Base-by-base conservation (phyloP, 331 rosid species). In the Rhamnella rubrinervis region DNA sequence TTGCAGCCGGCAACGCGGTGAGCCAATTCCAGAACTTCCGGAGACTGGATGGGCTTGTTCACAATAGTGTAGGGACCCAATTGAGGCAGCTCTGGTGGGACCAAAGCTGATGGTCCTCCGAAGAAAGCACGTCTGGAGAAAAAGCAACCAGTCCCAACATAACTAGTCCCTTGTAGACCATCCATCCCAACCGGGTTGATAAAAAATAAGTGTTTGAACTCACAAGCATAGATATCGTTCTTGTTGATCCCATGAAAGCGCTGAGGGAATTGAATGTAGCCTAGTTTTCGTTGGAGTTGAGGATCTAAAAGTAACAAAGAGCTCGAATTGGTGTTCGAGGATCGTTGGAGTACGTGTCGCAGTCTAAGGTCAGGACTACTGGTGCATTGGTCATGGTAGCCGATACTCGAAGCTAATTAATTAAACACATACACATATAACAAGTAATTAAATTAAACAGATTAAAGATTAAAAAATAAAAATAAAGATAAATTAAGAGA, bases 301-400 rank as follows among this genome's bases (percentile, higher is more conserved):
- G 68, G 61, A 44, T 81, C 86, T 7, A 52, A 6, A 81, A 46
- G 55, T 85, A 85, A 39, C 89, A 85, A 4, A 85, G 71, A 0
- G n/a, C 78, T 3, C 81, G 74, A 3, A 8, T 19, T 11, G 63
- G 78, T 0, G 86, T 78, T 62, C 62, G 55, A 0, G 89, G 82
- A 39, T 85, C 86, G 12, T 85, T 85, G 8, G 89, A 78, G 44
- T 72, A 76, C 44, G 20, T 81, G 61, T 85, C 89, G 23, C 89
- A 81, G 4, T 81, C 89, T 5, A 75, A 35, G 25, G 81, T 81
- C 0, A 85, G 50, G 39, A 81, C 46, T 23, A 85, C 46, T 2
- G 86, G 82, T 1, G 86, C 81, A 55, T 85, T 85, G 12, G 63
- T 81, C 84, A 85, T 78, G 28, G 13, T 19, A 6, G 89, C 86